Percentiles rank a stretch among this genome's conserved stretches.
Conservation (phyloP, 257 asterid species). For the Euphrasia confusa region DNA sequence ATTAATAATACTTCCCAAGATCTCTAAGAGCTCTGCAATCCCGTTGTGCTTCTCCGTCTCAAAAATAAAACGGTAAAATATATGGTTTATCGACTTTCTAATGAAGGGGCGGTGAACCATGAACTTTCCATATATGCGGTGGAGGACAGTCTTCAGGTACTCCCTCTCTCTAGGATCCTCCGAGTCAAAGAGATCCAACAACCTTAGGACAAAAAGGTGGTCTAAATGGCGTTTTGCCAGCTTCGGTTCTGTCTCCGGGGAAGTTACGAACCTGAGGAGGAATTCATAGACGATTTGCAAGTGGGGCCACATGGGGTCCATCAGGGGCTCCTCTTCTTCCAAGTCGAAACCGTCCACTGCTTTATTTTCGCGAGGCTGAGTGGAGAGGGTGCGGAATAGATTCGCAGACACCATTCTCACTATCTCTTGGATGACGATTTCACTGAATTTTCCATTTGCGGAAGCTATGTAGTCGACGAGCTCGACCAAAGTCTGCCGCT, state of each 20-base stretch:
- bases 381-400: conserved; percentile 56
- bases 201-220: conserved; percentile 64
- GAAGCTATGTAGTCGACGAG: conserved; percentile 71
- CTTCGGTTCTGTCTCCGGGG: conserved; percentile 87
- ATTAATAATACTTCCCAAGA: conserved; percentile 88
- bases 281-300: conserved; percentile 81
- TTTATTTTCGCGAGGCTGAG: conserved; percentile 70
- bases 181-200: conserved; percentile 84
- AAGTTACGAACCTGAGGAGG: conserved; percentile 76
- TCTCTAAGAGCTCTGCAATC: conserved; percentile 80
- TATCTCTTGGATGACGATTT: conserved; percentile 57
- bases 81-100: conserved; percentile 71
- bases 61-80: conserved; percentile 71
- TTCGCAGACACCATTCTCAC: conserved; percentile 65
- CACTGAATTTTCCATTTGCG: conserved; percentile 67
- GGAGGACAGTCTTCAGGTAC: conserved; percentile 81
- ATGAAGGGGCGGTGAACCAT: conserved; percentile 97
- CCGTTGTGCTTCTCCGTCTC: conserved; percentile 93
- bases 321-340: conserved; percentile 87
- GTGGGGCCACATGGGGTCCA: conserved; percentile 94
- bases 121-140: conserved; percentile 89
- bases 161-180: conserved; percentile 97
- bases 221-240: conserved; percentile 85
- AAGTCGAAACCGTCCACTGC: conserved; percentile 60
- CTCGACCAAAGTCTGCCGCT: conserved; percentile 81